A percentile compares a stretch with the other conserved stretches of the same genome.
phyloP scores from a whole-genome alignment of 2,329 filamentous ascomycete species.

The Arthrinium puccinioides region DNA sequence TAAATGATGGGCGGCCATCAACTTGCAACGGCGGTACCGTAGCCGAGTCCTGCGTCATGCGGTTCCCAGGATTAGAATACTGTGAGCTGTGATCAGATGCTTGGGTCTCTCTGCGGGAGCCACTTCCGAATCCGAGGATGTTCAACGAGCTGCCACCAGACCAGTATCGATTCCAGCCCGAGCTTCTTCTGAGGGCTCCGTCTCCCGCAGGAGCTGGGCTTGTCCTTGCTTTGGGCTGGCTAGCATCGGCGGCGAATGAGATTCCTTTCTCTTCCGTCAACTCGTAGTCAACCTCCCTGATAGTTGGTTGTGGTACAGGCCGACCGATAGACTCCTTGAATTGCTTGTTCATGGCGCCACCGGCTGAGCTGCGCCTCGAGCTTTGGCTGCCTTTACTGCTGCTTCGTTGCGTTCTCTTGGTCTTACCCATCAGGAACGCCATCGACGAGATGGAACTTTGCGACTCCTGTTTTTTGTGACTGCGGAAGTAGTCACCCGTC shows the following conservation, averaged over 20 bases:
- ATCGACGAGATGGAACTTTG: constrained; percentile 55
- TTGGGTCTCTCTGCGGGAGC: constrained; percentile 40
- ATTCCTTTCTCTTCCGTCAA: constrained; percentile 12
- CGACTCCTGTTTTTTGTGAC: constrained; percentile 46
- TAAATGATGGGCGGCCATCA: constrained; percentile 55
- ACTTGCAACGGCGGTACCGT: constrained; percentile 63
- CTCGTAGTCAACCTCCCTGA: constrained; percentile 19
- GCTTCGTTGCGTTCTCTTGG: constrained; percentile 34
- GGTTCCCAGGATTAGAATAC: constrained; percentile 40
- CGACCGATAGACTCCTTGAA: constrained; percentile 57
- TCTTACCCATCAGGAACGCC: constrained; percentile 59
- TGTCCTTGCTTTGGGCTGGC: constrained; percentile 24
- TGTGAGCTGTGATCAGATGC: constrained; percentile 48
- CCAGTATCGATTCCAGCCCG: constrained; percentile 73
- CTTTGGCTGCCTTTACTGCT: constrained; percentile 51
- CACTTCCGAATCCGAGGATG: constrained; percentile 51
- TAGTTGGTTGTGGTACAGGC: constrained; percentile 43
- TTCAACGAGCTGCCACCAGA: constrained; percentile 64
- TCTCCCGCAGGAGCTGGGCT: constrained; percentile 25
- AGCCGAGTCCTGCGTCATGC: constrained; percentile 58
- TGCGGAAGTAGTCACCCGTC: constrained; percentile 35
- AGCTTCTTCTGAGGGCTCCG: constrained; percentile 50
- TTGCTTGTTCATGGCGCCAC: constrained; percentile 54
- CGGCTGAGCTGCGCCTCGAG: constrained; percentile 40
- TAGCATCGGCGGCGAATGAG: constrained; percentile 12